Percentiles rank a stretch among this genome's conserved stretches.
These are phyloP conservation scores for Candida mattraensis DNA, from an alignment of 805 yeast genomes.

Conservation along the genomic window DNA sequence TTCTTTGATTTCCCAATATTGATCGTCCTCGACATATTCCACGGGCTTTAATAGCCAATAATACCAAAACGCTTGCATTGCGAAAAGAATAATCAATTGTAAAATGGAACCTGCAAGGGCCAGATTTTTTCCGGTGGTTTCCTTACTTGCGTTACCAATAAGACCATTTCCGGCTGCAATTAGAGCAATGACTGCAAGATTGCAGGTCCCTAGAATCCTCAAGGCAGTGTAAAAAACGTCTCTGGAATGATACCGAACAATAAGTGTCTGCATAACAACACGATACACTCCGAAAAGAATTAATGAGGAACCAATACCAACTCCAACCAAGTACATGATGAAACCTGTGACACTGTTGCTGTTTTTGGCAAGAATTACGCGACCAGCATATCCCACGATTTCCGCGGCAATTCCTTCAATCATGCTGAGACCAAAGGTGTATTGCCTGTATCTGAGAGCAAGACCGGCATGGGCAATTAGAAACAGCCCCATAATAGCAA, in stretches of 20 bases:
- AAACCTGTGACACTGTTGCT: constrained; percentile 39
- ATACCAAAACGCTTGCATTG: constrained; percentile 51
- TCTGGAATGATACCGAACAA: constrained; percentile 23
- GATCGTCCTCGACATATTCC: constrained; percentile 23
- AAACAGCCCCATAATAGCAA: constrained; percentile 24
- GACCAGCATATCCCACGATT: constrained; percentile 64
- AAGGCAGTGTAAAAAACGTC: background rate
- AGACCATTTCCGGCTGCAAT: constrained; percentile 48
- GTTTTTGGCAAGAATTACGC: constrained; percentile 47
- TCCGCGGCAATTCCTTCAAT: constrained; percentile 57
- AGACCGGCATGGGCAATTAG: constrained; percentile 41
- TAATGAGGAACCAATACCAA: constrained; percentile 79
- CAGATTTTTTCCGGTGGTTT: constrained; percentile 54
- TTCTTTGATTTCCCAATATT: constrained; percentile 36
- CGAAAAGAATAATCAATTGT: constrained; percentile 66
- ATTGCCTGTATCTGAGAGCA: constrained; percentile 47
- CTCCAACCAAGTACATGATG: constrained; percentile 61
- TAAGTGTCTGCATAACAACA: constrained; percentile 62
- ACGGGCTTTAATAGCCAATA: constrained; percentile 43
- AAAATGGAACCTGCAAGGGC: constrained; percentile 78
- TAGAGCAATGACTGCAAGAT: background rate
- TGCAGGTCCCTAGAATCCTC: background rate
- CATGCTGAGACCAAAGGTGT: constrained; percentile 64
- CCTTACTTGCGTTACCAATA: constrained; percentile 32
- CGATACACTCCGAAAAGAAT: constrained; percentile 79